Conservation (phyloP, 768 basidiomycete genomes). For the Calocybe gangraenosa region DNA sequence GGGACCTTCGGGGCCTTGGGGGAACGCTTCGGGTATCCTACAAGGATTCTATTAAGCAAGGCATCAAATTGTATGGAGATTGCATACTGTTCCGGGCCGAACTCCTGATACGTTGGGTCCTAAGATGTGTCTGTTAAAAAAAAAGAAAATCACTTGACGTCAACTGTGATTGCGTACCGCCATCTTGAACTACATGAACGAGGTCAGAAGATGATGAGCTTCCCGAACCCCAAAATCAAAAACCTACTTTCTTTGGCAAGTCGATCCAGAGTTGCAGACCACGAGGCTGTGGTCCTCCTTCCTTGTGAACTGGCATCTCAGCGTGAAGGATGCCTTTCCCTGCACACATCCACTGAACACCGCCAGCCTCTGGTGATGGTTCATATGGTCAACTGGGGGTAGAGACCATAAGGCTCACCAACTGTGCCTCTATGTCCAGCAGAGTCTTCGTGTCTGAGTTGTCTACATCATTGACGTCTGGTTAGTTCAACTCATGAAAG, state of each 20-base stretch:
- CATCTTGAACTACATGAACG: conserved; percentile 72
- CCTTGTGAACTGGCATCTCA: conserved; percentile 81
- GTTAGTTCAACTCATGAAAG: background rate
- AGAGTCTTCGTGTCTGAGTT: conserved; percentile 87
- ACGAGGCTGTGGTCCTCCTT: conserved; percentile 64
- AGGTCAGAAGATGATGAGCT: conserved; percentile 3
- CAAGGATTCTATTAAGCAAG: background rate
- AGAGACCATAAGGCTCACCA: conserved; percentile 19
- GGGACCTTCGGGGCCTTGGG: conserved; percentile 62
- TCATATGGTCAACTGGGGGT: background rate
- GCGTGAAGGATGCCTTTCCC: conserved; percentile 79
- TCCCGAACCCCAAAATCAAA: conserved; percentile 11
- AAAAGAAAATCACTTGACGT: background rate
- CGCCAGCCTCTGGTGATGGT: conserved; percentile 51
- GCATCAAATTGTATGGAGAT: background rate
- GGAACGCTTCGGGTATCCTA: conserved; percentile 73
- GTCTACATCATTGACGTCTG: conserved; percentile 27
- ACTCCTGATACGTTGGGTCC: conserved; percentile 85
- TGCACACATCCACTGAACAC: conserved; percentile 95
- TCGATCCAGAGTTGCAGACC: conserved; percentile 91
- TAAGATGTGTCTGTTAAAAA: conserved; percentile 7
- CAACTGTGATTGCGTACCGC: conserved; percentile 41
- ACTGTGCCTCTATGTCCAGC: conserved; percentile 80
- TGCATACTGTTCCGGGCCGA: conserved; percentile 55
- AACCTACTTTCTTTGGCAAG: conserved; percentile 60